Evolutionary conservation across 1,284 basidiomycete genomes (phyloP), one percentile per base, ranked within the genome.

Genomic region (Fomitiporia mediterranea): DNA sequence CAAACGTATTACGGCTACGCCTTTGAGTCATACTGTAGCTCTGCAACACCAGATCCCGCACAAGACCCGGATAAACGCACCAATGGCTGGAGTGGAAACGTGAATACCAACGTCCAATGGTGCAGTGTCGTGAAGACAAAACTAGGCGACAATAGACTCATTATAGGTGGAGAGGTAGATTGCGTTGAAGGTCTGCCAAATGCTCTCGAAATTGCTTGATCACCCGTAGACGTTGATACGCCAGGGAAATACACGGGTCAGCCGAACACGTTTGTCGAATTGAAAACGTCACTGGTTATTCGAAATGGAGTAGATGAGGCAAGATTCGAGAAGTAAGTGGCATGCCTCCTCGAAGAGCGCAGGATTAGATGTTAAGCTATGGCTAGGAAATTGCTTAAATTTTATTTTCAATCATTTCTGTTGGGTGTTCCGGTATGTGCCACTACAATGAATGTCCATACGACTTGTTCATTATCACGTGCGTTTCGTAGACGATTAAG

Each of bases 71-170:
- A 46, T 67, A 76, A 43, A 57, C 63, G 72, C 46, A 77, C 75
- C 2, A 65, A 68, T 5, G 85, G 84, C 0, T 95, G 93, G 91
- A 81, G 88, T 52, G 91, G 89, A 0, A 85, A 91, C 60, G 91
- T 98, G 7, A 84, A 98, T 67, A 97, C 92, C 3, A 98, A 98
- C 66, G 83, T 92, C 0, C 95, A 98, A 68, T 98, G 94, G 94
- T 98, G 95, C 67, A 88, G 84, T 60, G 84, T 99, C 25, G 89
- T 96, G 44, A 90, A 92, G 67, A 94, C 93, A 2, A 92, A 91
- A 58, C 80, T 98, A 3, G 92, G 88, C 0, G 77, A 84, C 51
- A 81, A 80, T 35, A 80, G 93, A n/a, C 74, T 97, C 47, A 76
- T 96, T 53, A 83, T 98, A 32, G 95, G 94, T 0, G 96, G 96